Base-by-base conservation (phyloP, 306 rosid species). In the Nissolia schottii region DNA sequence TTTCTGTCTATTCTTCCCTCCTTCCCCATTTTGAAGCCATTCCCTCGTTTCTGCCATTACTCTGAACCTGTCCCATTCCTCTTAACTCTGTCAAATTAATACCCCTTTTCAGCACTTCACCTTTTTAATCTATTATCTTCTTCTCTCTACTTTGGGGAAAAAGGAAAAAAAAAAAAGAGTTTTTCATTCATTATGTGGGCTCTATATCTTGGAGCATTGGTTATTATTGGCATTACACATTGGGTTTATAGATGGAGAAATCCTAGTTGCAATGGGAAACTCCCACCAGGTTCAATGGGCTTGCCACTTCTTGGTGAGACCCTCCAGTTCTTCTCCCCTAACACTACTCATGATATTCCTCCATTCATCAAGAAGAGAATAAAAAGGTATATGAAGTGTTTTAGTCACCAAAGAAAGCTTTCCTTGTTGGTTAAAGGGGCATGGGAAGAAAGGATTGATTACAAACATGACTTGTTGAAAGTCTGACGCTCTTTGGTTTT, bases 261-360 rank as follows among this genome's bases (percentile, higher is more conserved):
- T 85, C 97, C 95, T 13, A 82, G 57, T 66, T 85, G 96, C 82
- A 85, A 84, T 57, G 99, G 99, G 1, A 88, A 84, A 78, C 96
- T 94, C 3, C 99, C 99, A 64, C 99, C 99, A 15, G 99, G 99
- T 72, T 94, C 99, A 77, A 94, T 94, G 99, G 99, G 99, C 16
- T 85, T 86, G 1, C 99, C 99, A 46, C 91, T 94, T 66, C 80
- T 94, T 2, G 99, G 99, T 15, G 99, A 94, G 86, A 85, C 89
- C 77, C 80, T 91, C 45, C 97, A 94, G 73, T 94, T 94, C 82
- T 94, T 94, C 75, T 65, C 87, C 41, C 97, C 95, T 38, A 83
- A 88, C 81, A 84, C 93, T 73, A 75, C 91, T 64, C 80, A 84
- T 78, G 92, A 86, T 69, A 78, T 94, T 69, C 93, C 97, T 71